phyloP scores from a whole-genome alignment of 2,329 filamentous ascomycete species.

The Nothomitra cinnamomea region DNA sequence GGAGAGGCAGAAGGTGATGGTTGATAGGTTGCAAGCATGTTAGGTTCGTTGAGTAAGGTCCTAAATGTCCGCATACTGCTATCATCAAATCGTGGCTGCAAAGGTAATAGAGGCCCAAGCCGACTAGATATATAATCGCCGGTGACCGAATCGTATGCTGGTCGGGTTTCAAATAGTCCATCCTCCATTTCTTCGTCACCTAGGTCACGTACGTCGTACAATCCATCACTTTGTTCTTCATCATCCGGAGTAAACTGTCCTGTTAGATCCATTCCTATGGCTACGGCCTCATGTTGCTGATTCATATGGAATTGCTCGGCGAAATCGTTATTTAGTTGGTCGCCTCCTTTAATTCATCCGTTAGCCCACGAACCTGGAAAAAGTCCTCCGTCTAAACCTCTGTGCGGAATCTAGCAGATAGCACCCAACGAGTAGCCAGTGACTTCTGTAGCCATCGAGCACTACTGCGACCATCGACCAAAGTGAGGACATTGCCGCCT shows the following conservation, averaged over 20 bases:
- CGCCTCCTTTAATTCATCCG: neutral
- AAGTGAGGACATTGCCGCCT: no score
- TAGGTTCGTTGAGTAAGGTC: conserved; percentile 29
- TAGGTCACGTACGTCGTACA: neutral
- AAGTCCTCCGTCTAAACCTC: no score
- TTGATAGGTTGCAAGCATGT: conserved; percentile 44
- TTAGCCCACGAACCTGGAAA: no score
- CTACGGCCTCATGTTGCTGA: neutral
- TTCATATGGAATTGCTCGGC: neutral
- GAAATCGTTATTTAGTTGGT: neutral
- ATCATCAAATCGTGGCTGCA: conserved; percentile 2
- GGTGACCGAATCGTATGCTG: conserved; percentile 12
- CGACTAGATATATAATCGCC: conserved; percentile 16
- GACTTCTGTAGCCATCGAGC: no score
- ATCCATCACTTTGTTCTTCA: neutral
- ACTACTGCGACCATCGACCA: no score
- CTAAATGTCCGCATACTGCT: conserved; percentile 24
- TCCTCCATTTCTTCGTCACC: conserved; percentile 36
- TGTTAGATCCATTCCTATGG: neutral
- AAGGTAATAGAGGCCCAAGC: neutral
- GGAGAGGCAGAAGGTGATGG: conserved; percentile 52
- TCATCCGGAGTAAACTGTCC: neutral
- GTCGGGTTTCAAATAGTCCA: conserved; percentile 10
- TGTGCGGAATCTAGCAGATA: no score
- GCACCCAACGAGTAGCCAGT: no score